These are phyloP conservation scores for Penicillium sp. DNA, from an alignment of 2,329 filamentous ascomycete species.

Conservation along the genomic window DNA sequence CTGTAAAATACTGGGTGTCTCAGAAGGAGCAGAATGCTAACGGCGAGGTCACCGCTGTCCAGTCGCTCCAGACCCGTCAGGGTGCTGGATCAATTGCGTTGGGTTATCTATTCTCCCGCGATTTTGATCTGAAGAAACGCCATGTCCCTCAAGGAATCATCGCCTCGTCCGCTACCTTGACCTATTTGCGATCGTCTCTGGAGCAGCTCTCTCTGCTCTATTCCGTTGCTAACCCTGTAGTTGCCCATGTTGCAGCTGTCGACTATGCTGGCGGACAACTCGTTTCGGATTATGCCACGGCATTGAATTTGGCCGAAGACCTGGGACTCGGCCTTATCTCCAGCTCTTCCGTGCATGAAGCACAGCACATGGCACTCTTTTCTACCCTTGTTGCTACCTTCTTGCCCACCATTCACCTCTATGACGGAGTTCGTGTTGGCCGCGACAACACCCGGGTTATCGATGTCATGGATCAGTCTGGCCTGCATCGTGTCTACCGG, in stretches of 20 bases:
- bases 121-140: slow-evolving; percentile 88
- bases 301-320: slow-evolving; percentile 79
- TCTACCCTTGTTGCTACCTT: slow-evolving; percentile 75
- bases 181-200: slow-evolving; percentile 73
- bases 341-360: slow-evolving; percentile 82
- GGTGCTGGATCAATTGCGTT: slow-evolving; percentile 89
- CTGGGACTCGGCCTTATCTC: slow-evolving; percentile 81
- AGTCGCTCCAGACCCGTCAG: slow-evolving; percentile 78
- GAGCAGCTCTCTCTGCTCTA: slow-evolving; percentile 92
- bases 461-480: slow-evolving; percentile 70
- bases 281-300: slow-evolving; percentile 80
- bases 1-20: slow-evolving; percentile 71
- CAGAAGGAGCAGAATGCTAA: slow-evolving; percentile 72
- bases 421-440: slow-evolving; percentile 79
- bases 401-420: slow-evolving; percentile 80
- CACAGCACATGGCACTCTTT: slow-evolving; percentile 92
- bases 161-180: slow-evolving; percentile 77
- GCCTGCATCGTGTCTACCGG: slow-evolving; percentile 66
- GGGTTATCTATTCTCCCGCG: slow-evolving; percentile 95
- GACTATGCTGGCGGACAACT: slow-evolving; percentile 75
- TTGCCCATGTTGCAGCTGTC: slow-evolving; percentile 84
- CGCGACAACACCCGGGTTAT: slow-evolving; percentile 78
- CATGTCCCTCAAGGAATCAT: slow-evolving; percentile 88
- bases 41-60: slow-evolving; percentile 72
- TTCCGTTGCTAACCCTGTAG: slow-evolving; percentile 85